Conservation (phyloP, 441 rosid species). For the Pelargonium myrrhifolium region DNA sequence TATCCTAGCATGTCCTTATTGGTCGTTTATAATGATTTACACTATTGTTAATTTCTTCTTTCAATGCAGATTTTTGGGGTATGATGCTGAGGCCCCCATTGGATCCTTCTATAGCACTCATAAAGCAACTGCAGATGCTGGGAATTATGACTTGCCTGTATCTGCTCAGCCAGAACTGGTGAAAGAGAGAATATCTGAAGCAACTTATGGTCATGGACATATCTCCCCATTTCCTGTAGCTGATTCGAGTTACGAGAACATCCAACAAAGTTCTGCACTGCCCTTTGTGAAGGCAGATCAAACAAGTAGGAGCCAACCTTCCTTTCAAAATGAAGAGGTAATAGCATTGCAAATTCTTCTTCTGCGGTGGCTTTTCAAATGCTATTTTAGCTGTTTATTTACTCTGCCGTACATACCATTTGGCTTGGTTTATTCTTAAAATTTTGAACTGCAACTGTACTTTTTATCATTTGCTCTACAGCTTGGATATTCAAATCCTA, state of each 20-base stretch:
- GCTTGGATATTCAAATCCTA: constrained; percentile 23
- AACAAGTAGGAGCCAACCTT: constrained; percentile 23
- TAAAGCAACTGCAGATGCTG: constrained; percentile 20
- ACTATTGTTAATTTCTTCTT: constrained; percentile 12
- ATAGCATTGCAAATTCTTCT: constrained; percentile 3
- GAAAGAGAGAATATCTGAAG: constrained; percentile 24
- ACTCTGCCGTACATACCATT: background rate
- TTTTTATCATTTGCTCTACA: constrained; percentile 16
- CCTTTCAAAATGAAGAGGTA: constrained; percentile 32
- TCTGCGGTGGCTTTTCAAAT: background rate
- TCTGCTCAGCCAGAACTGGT: constrained; percentile 18
- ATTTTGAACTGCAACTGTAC: constrained; percentile 3
- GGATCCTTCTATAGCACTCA: constrained; percentile 19
- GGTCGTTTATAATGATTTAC: constrained; percentile 9
- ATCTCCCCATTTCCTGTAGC: constrained; percentile 14
- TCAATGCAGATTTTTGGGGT: constrained; percentile 28
- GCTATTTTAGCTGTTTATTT: constrained; percentile 6
- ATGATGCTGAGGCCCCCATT: constrained; percentile 18
- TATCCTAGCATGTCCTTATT: constrained; percentile 7
- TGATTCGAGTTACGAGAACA: constrained; percentile 23
- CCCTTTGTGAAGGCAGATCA: constrained; percentile 17
- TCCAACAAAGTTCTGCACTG: constrained; percentile 16
- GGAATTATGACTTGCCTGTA: constrained; percentile 16
- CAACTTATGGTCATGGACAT: constrained; percentile 17
- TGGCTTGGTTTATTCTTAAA: background rate